Evolutionary conservation across 2,329 filamentous ascomycete genomes (phyloP).

Genomic region (Calycina herbarum): DNA sequence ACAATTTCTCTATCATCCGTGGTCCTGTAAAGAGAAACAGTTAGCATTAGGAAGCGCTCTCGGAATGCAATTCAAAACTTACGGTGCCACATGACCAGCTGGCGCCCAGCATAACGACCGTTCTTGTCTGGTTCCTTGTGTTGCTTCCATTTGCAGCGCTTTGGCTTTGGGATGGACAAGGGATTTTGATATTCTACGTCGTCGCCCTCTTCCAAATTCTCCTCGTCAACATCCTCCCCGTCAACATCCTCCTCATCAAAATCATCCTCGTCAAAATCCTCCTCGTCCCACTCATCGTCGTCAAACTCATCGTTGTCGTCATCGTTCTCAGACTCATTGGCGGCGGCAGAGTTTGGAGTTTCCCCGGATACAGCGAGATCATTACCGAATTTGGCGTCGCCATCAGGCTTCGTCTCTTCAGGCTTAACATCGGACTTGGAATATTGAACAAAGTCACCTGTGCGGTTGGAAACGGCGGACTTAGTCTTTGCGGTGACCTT

Average conservation of each 20-base stretch:
- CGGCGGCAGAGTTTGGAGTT: too few relatives aligned
- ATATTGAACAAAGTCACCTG: too few relatives aligned
- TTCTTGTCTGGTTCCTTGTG: slow-evolving; percentile 28
- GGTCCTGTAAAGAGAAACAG: slow-evolving; percentile 38
- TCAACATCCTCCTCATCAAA: not conserved
- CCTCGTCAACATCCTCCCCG: not conserved
- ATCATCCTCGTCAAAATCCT: not conserved
- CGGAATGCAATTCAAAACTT: slow-evolving; percentile 29
- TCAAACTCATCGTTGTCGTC: too few relatives aligned
- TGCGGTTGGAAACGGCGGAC: too few relatives aligned
- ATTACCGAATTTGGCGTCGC: too few relatives aligned
- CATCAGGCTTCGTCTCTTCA: too few relatives aligned
- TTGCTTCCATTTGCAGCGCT: slow-evolving; percentile 8
- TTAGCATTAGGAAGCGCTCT: not conserved
- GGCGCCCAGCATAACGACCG: slow-evolving; percentile 40
- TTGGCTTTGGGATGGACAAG: not conserved
- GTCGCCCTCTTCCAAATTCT: not conserved
- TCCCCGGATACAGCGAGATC: too few relatives aligned
- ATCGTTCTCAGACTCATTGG: too few relatives aligned
- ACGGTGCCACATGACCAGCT: slow-evolving; percentile 47
- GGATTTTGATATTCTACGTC: not conserved
- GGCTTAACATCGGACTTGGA: too few relatives aligned
- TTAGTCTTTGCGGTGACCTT: not conserved
- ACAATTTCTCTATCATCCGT: slow-evolving; percentile 48
- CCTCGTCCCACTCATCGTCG: not conserved